Evolutionary conservation across 2,329 filamentous ascomycete genomes (phyloP).

Genomic region (Fusarium anguioides): DNA sequence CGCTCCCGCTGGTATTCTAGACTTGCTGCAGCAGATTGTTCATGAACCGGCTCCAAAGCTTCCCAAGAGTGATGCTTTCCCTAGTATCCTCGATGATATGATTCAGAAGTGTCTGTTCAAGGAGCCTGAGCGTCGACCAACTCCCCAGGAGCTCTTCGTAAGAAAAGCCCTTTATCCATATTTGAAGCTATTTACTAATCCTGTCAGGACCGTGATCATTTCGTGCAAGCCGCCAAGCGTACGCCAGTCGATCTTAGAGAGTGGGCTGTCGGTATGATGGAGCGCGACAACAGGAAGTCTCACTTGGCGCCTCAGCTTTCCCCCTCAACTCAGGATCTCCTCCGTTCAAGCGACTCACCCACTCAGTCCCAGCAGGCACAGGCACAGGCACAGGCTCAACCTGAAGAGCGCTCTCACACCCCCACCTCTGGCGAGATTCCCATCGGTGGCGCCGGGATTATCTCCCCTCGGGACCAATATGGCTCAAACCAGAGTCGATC

Average conservation of each 20-base stretch:
- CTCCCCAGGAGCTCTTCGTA: constrained; percentile 92
- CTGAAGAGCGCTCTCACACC: constrained; percentile 63
- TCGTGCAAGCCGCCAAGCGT: constrained; percentile 94
- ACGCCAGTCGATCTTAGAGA: constrained; percentile 93
- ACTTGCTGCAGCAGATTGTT: constrained; percentile 96
- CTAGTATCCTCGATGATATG: constrained; percentile 93
- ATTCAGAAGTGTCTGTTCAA: constrained; percentile 96
- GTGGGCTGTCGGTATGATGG: constrained; percentile 95
- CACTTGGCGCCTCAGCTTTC: constrained; percentile 85
- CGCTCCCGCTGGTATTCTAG: constrained; percentile 92
- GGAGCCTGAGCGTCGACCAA: constrained; percentile 86
- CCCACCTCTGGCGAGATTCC: constrained; percentile 80
- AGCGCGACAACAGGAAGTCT: constrained; percentile 94
- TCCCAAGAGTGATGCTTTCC: constrained; percentile 97
- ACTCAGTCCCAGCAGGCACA: constrained; percentile 56
- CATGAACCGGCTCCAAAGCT: constrained; percentile 93
- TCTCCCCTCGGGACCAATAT: constrained; percentile 64
- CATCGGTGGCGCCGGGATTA: constrained; percentile 67
- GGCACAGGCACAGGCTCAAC: constrained; percentile 53
- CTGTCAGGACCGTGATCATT: constrained; percentile 85
- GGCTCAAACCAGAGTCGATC: constrained; percentile 60
- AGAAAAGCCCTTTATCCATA: constrained; percentile 49
- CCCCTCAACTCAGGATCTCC: constrained; percentile 80
- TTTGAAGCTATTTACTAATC: constrained; percentile 25
- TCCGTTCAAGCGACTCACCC: constrained; percentile 72